Evolutionary conservation across 768 basidiomycete genomes (phyloP).

Genomic region (Symmetrospora coprosmae): DNA sequence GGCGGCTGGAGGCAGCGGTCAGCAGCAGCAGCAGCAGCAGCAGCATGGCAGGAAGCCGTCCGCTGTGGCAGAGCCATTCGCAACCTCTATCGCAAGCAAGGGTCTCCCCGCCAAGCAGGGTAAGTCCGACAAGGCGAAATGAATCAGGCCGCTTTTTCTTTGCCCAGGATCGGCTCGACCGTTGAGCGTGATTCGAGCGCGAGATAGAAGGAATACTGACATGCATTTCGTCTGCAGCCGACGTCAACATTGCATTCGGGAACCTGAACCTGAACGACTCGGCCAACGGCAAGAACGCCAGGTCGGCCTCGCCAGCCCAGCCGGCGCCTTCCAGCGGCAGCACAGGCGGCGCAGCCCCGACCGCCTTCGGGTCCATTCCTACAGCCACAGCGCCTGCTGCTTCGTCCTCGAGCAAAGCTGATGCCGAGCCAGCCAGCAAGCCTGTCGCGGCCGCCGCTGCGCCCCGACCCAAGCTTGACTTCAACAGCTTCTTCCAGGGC

Average conservation of each 20-base stretch:
- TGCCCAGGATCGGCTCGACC: too few relatives aligned
- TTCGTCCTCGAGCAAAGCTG: too few relatives aligned
- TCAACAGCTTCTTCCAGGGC: constrained; percentile 29
- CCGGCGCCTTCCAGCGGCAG: background rate
- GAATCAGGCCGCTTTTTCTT: background rate
- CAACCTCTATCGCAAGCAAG: background rate
- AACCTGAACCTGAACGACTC: constrained; percentile 26
- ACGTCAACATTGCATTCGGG: constrained; percentile 22
- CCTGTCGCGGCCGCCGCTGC: constrained; percentile 16
- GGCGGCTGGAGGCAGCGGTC: background rate
- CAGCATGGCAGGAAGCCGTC: constrained; percentile 9
- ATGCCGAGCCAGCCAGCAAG: too few relatives aligned
- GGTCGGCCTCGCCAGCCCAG: constrained; percentile 26
- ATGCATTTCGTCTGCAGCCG: constrained; percentile 24
- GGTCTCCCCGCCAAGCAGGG: constrained; percentile 6
- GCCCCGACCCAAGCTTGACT: constrained; percentile 11
- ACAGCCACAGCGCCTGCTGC: constrained; percentile 15
- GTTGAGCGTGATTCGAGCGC: background rate
- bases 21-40: background rate
- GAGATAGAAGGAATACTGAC: too few relatives aligned
- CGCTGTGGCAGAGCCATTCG: constrained; percentile 7
- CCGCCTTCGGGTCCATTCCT: constrained; percentile 16
- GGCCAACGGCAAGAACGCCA: constrained; percentile 28
- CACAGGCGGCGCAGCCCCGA: constrained; percentile 17
- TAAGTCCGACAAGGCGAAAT: background rate